Evolutionary conservation across 169 alveolate species (phyloP).

Genomic region (Plasmodium chabaudi): DNA sequence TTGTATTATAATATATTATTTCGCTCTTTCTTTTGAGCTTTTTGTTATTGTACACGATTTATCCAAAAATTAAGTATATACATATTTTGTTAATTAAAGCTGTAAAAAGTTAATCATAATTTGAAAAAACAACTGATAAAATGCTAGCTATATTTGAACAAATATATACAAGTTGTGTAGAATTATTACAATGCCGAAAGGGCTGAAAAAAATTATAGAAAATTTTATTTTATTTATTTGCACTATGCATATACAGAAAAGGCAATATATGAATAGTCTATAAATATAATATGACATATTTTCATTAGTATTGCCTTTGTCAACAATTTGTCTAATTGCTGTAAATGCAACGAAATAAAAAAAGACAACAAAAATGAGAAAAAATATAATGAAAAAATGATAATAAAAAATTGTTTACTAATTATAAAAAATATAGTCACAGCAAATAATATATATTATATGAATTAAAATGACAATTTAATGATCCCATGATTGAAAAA

Average conservation of each 20-base stretch:
- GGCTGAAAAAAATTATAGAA: conserved; percentile 6
- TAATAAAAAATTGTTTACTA: not conserved
- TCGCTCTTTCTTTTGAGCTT: too few relatives aligned
- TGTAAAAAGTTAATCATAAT: too few relatives aligned
- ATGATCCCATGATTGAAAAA: not conserved
- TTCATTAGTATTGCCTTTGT: not conserved
- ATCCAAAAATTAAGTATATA: too few relatives aligned
- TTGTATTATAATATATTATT: too few relatives aligned
- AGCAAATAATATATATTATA: conserved; percentile 9
- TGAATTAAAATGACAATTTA: conserved; percentile 8
- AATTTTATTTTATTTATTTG: conserved; percentile 10
- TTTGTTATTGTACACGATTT: too few relatives aligned
- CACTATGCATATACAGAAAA: conserved; percentile 11
- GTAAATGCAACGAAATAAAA: conserved; percentile 1
- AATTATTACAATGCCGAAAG: too few relatives aligned
- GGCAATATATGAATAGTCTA: conserved; percentile 16
- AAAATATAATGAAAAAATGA: not conserved
- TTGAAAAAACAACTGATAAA: too few relatives aligned
- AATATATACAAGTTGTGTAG: too few relatives aligned
- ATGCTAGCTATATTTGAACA: too few relatives aligned
- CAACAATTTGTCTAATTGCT: conserved; percentile 18
- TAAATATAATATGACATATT: not conserved
- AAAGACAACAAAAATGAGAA: conserved; percentile 13
- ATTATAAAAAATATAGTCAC: conserved; percentile 15
- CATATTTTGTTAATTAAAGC: too few relatives aligned